Evolutionary conservation across 805 yeast genomes (phyloP).

Genomic region (Yarrowia divulgata): DNA sequence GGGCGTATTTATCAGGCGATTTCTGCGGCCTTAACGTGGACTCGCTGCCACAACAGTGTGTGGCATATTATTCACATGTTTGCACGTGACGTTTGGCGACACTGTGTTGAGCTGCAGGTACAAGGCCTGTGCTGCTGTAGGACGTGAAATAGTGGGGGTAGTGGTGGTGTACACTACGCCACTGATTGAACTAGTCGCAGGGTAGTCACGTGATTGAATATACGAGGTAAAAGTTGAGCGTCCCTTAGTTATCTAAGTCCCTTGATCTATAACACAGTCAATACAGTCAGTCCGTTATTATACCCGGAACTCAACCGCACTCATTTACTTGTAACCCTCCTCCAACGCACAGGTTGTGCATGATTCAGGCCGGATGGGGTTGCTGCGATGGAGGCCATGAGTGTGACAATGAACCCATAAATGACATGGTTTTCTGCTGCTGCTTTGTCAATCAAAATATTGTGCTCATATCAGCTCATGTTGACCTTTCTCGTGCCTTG

Average conservation of each 20-base stretch:
- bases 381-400: conserved; percentile 6
- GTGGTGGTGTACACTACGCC: not conserved
- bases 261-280: no score
- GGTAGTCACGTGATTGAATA: no score
- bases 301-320: conserved; percentile 1
- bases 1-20: conserved; percentile 19
- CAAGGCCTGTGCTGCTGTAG: not conserved
- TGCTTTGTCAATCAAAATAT: no score
- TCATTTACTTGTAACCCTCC: no score
- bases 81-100: conserved; percentile 21
- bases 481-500: not conserved
- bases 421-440: not conserved
- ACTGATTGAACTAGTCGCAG: not conserved
- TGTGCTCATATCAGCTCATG: no score
- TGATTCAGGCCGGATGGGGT: not conserved
- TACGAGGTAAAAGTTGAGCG: no score
- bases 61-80: conserved; percentile 17
- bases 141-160: not conserved
- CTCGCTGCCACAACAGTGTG: not conserved
- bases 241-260: no score
- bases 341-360: not conserved
- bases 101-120: conserved; percentile 8
- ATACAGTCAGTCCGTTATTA: not conserved
- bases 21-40: not conserved
- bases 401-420: not conserved